A percentile compares a stretch with the other conserved stretches of the same genome.
These are phyloP conservation scores for Juncus effusus DNA, from an alignment of 176 grass and related monocot genomes.

Conservation along the genomic window DNA sequence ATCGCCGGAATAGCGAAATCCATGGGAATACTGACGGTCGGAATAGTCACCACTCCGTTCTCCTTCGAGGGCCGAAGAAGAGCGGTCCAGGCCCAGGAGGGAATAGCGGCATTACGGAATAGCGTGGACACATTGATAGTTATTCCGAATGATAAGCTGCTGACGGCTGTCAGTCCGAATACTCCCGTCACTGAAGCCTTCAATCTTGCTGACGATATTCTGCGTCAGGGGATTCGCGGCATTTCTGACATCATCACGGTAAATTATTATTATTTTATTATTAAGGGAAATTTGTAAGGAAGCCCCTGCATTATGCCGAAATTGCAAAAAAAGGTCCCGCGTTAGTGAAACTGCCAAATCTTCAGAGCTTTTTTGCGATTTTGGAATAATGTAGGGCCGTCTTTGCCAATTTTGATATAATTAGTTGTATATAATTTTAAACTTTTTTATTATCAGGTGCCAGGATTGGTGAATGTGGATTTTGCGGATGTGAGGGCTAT, in stretches of 20 bases:
- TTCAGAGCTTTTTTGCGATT: no score
- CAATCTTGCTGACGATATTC: conserved; percentile 85
- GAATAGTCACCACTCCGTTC: conserved; percentile 83
- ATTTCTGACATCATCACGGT: conserved; percentile 93
- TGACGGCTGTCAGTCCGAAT: conserved; percentile 81
- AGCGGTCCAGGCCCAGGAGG: conserved; percentile 84
- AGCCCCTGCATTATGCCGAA: no score
- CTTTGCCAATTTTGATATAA: no score
- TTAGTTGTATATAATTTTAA: no score
- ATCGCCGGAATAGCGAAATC: conserved; percentile 76
- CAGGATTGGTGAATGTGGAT: conserved; percentile 92
- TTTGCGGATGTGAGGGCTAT: conserved; percentile 97
- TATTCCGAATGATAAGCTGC: conserved; percentile 87
- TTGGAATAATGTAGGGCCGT: no score
- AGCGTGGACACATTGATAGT: conserved; percentile 87
- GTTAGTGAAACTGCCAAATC: no score
- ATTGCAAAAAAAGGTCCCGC: no score
- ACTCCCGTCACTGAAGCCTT: conserved; percentile 82
- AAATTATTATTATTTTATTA: not conserved
- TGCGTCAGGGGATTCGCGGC: conserved; percentile 82
- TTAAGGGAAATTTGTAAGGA: no score
- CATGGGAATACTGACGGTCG: conserved; percentile 78
- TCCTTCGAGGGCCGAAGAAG: conserved; percentile 76
- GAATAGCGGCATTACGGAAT: conserved; percentile 73
- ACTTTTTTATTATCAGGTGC: conserved; percentile 44